Evolutionary conservation across 192 early-diverging fungal genomes (phyloP), one percentile per base, ranked within the genome.

Genomic region (Podila epigama): DNA sequence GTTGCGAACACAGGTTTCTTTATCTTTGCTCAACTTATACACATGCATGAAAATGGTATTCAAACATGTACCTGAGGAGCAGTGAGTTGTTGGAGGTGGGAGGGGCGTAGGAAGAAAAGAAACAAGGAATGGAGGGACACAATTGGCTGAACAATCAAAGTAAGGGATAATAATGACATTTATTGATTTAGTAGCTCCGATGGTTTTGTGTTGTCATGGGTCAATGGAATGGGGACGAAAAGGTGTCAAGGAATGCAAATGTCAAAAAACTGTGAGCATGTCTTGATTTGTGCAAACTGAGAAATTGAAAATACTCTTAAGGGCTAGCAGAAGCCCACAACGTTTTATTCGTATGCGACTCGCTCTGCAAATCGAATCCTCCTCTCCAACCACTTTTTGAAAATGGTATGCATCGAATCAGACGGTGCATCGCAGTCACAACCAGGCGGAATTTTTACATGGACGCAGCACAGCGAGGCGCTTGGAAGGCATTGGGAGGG

Each of bases 21-120:
- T 32, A 42, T 75, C 48, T 75, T 53, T 75, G 71, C 71, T 75
- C 71, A 28, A 68, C 70, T 63, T 75, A 75, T 75, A 75, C 71
- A 64, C 41, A 75, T 51, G 31, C 71, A 75, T 51, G 71, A 75
- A 75, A 75, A 75, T 59, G 35, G 41, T 75, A 75, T 75, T 75
- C 71, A 68, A 51, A 41, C 37, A 42, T 75, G 61, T 64, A 75
- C 71, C 71, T 75, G 71, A 63, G 64, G 71, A 75, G 71, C 71
- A 75, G 22, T 34, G 11, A 13, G n/a, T 35, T 18, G 28, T 12
- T 22, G 27, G 52, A 54, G 27, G 2, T 25, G 22, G 53, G 53
- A 55, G 13, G n/a, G 41, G 12, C 41, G 13, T 42, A n/a, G 12
- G 41, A 42, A 42, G 41, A 1, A 16, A n/a, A n/a, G 11, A 16